Conservation (phyloP, 192 early-diverging fungal genomes). For the Podila verticillata region DNA sequence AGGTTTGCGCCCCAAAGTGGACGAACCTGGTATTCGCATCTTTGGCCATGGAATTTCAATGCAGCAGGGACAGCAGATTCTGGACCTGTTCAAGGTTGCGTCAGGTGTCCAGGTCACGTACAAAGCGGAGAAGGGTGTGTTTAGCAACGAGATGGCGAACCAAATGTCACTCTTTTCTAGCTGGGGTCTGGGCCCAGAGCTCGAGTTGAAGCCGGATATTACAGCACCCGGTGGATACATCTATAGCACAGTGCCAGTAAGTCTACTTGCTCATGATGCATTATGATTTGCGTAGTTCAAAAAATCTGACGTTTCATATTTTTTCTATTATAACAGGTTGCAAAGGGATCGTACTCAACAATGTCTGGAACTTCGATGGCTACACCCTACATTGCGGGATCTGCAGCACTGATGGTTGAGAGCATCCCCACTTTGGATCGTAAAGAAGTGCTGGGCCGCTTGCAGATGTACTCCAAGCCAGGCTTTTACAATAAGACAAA, state of each 20-base stretch:
- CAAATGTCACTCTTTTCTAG: conserved; percentile 78
- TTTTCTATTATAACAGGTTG: conserved; percentile 19
- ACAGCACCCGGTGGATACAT: conserved; percentile 70
- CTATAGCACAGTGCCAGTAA: conserved; percentile 66
- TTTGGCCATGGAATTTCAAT: conserved; percentile 66
- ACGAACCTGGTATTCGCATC: conserved; percentile 54
- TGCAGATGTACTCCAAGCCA: conserved; percentile 30
- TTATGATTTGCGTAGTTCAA: conserved; percentile 9
- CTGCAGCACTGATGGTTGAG: conserved; percentile 38
- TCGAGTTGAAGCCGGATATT: conserved; percentile 71
- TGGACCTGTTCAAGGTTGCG: conserved; percentile 49
- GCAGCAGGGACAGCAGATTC: conserved; percentile 56
- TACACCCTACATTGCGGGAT: conserved; percentile 63
- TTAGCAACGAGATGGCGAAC: conserved; percentile 62
- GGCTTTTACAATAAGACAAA: conserved; percentile 7
- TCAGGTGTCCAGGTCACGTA: conserved; percentile 22
- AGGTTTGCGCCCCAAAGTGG: conserved; percentile 7
- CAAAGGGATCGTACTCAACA: conserved; percentile 23
- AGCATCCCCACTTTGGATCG: conserved; percentile 13
- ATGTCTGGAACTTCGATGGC: conserved; percentile 77
- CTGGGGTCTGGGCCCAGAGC: conserved; percentile 73
- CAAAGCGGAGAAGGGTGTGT: conserved; percentile 28
- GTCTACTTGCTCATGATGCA: not conserved
- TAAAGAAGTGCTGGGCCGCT: conserved; percentile 3
- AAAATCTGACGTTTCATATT: not conserved